Evolutionary conservation across 495 filamentous ascomycete genomes (phyloP), one percentile per base, ranked within the genome.

Genomic region (Hyaloscypha finlandica): DNA sequence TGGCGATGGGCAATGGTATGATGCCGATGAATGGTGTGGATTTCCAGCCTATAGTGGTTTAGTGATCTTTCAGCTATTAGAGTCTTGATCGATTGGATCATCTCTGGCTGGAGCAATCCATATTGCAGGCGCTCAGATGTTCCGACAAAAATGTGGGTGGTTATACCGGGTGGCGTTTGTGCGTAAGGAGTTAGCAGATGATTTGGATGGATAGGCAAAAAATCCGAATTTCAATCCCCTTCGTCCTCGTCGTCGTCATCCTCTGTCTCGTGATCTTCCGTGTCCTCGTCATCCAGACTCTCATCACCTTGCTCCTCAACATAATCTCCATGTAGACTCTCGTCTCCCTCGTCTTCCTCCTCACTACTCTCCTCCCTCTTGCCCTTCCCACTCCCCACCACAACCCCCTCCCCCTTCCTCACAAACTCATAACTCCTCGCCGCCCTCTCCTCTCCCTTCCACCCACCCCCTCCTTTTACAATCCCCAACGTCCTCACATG

Each of bases 401-500:
- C 64, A 30, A 58, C 59, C 53, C 73, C 73, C 42, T 81, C 82
- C 22, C 84, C 88, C 77, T 81, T 85, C 74, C 84, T 86, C 59
- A 87, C 86, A 77, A 97, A 95, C 11, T 95, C 83, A 78, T 88
- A 97, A 74, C 88, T 93, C 74, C 92, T 84, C 29, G 90, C 88
- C 19, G 82, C 74, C 69, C 93, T 81, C 65, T 92, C 86, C 73
- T 94, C 92, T 4, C 92, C 93, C 70, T 86, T 89, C 93, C 93
- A 96, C 9, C 77, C 80, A 11, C 71, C 70, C 78, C 81, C 79
- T 85, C 83, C 79, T 72, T 71, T 78, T 54, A 97, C 86, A 31
- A 90, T 88, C 0, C 95, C 95, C 32, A 97, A 72, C 11, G 95
- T 99, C 62, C 95, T 77, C 3, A 91, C 92, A 82, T 99, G 95